Percentiles rank a stretch among this genome's conserved stretches.
phyloP scores from a whole-genome alignment of 2,329 filamentous ascomycete species.

The Epichloe hybrida region DNA sequence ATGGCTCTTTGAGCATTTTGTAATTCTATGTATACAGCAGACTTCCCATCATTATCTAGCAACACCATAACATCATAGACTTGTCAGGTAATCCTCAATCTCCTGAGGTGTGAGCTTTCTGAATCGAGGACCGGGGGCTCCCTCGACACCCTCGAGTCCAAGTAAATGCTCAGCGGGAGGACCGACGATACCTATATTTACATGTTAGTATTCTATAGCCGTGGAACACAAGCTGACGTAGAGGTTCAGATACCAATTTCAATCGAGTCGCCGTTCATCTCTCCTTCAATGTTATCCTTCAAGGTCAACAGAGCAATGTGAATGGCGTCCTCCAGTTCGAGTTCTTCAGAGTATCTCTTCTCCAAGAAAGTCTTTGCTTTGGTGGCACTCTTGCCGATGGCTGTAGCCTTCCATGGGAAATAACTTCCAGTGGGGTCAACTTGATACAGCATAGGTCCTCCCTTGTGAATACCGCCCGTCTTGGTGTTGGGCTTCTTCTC shows the following conservation, averaged over 20 bases:
- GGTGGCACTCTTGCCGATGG: slow-evolving; percentile 96
- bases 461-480: slow-evolving; percentile 91
- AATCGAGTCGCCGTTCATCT: slow-evolving; percentile 98
- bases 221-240: neutral
- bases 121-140: slow-evolving; percentile 74
- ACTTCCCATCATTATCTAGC: slow-evolving; percentile 14
- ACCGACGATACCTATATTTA: slow-evolving; percentile 67
- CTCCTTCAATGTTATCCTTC: slow-evolving; percentile 98
- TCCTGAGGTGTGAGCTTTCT: slow-evolving; percentile 92
- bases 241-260: slow-evolving; percentile 63
- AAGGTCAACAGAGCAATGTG: slow-evolving; percentile 94
- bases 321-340: slow-evolving; percentile 95
- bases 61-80: slow-evolving; percentile 51
- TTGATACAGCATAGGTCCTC: slow-evolving; percentile 94
- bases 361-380: slow-evolving; percentile 98
- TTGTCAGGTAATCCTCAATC: slow-evolving; percentile 98
- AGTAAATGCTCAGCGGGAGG: slow-evolving; percentile 87
- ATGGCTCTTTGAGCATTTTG: slow-evolving; percentile 18
- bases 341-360: slow-evolving; percentile 94
- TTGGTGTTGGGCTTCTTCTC: slow-evolving; percentile 70
- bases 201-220: slow-evolving; percentile 11
- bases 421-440: slow-evolving; percentile 98
- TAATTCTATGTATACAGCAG: slow-evolving; percentile 35
- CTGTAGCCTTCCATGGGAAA: slow-evolving; percentile 98
- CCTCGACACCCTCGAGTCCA: slow-evolving; percentile 79